Evolutionary conservation across 2,329 filamentous ascomycete species (phyloP), one percentile per base, ranked within the genome.

Genomic region (Emergomyces pasteurianus): DNA sequence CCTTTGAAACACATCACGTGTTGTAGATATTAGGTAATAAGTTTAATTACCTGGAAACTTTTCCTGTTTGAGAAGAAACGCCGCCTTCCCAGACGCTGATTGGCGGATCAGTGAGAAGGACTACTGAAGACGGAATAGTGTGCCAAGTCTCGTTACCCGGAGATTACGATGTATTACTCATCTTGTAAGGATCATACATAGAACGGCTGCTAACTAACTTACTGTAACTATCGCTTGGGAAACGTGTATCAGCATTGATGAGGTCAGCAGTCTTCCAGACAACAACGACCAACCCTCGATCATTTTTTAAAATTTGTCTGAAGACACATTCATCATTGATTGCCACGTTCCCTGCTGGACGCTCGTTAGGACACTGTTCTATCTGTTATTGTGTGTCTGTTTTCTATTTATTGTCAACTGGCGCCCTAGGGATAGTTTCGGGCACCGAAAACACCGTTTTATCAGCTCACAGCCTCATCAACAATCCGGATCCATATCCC

Each of bases 131-230:
- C 3, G n/a, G 56, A 50, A 26, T 58, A 58, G 56, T 28, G 56
- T 36, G 58, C 46, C 58, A 59, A 52, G 46, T 9, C 12, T 43
- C 10, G 31, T 28, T 36, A 14, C 43, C 50, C 47, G 47, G 49
- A 54, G 54, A 59, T 60, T 61, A 61, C 50, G 31, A 1, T 18
- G 46, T 54, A 59, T 52, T 57, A 42, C 43, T 42, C 28, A 46
- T 8, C 18, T 14, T 2, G 21, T 43, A 5, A 2, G 8, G 21
- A 3, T 6, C 23, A 23, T 42, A 57, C 54, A 43, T 23, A 1
- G 23, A 47, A 2, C 2, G 1, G 43, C 8, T n/a, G n/a, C n/a
- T n/a, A n/a, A n/a, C n/a, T n/a, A n/a, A n/a, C n/a, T n/a, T n/a
- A n/a, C n/a, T n/a, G n/a, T n/a, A n/a, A n/a, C n/a, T n/a, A n/a